Evolutionary conservation across 140 eudicot species (phyloP), one percentile per base, ranked within the genome.

Genomic region (Flaveria floridana): DNA sequence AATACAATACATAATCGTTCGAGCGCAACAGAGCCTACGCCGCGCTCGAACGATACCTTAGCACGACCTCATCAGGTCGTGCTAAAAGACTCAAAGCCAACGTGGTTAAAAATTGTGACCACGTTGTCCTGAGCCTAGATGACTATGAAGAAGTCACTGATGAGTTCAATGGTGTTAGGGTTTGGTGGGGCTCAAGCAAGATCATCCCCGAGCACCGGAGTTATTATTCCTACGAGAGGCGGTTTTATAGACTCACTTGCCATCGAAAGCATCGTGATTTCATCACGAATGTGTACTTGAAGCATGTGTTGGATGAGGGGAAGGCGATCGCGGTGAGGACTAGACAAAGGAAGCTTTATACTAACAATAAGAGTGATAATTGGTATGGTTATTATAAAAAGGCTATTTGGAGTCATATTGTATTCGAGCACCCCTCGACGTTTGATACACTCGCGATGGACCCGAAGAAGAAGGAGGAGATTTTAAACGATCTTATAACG

Each of bases 141-240:
- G 86, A 84, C 25, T 51, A 79, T 13, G 91, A 89, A 79, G 91
- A 89, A 28, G 89, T 89, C 57, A 58, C 79, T 0, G 95, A 89
- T 59, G 85, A 78, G 21, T 89, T 59, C 52, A 3, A 78, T 0
- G 92, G 89, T 8, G 61, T 82, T 65, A 71, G 76, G 70, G 65
- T 89, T 7, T 86, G 92, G 92, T 89, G 96, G 96, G 28, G 70
- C 14, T 82, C 86, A 6, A 51, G 76, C 25, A 70, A 82, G 21
- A 44, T 15, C 2, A 30, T 48, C 41, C 76, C 81, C 1, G 14
- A 9, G 50, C 50, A 11, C 14, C 41, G 41, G 41, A 34, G 41
- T 34, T 5, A 34, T 34, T 34, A 34, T 34, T 34, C 41, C 7
- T 77, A 56, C 18, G 91, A 80, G 48, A 89, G 73, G 11, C 72